Conservation (phyloP, 768 basidiomycete species). For the Russula ochroleuca region DNA sequence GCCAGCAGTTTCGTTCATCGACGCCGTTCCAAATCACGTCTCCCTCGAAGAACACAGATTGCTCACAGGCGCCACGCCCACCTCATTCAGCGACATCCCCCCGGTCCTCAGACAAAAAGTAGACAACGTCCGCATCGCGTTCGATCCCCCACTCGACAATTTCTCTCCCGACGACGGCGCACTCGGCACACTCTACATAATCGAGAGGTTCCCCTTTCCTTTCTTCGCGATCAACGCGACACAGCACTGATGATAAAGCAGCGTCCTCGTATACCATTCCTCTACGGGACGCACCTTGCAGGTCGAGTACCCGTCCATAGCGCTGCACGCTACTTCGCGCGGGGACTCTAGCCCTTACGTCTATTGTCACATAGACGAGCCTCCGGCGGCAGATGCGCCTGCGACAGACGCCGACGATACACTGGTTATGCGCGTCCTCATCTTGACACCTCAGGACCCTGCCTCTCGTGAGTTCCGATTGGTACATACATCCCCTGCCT, state of each 20-base stretch:
- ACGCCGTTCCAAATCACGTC: conserved; percentile 43
- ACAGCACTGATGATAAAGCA: conserved; percentile 31
- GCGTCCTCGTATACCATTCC: conserved; percentile 76
- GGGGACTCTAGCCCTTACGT: conserved; percentile 61
- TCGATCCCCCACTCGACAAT: conserved; percentile 65
- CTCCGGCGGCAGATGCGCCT: conserved; percentile 31
- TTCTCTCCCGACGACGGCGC: conserved; percentile 50
- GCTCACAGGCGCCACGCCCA: conserved; percentile 74
- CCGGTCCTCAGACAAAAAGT: conserved; percentile 75
- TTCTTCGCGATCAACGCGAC: conserved; percentile 11
- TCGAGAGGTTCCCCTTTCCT: conserved; percentile 58
- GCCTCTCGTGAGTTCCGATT: conserved; percentile 51
- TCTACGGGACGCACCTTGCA: conserved; percentile 69
- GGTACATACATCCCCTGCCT: neutral
- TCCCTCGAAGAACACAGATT: conserved; percentile 63
- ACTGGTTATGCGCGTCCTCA: conserved; percentile 72
- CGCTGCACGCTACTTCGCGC: conserved; percentile 88
- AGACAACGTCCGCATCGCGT: conserved; percentile 58
- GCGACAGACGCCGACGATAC: conserved; percentile 40
- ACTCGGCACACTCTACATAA: conserved; percentile 72
- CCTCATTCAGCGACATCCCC: conserved; percentile 80
- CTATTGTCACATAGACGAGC: conserved; percentile 92
- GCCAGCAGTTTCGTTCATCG: conserved; percentile 38
- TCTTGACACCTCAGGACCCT: conserved; percentile 59
- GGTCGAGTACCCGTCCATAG: conserved; percentile 84